Base-by-base conservation (phyloP, 179 eudicot genomes). In the Gypsophila paniculata region DNA sequence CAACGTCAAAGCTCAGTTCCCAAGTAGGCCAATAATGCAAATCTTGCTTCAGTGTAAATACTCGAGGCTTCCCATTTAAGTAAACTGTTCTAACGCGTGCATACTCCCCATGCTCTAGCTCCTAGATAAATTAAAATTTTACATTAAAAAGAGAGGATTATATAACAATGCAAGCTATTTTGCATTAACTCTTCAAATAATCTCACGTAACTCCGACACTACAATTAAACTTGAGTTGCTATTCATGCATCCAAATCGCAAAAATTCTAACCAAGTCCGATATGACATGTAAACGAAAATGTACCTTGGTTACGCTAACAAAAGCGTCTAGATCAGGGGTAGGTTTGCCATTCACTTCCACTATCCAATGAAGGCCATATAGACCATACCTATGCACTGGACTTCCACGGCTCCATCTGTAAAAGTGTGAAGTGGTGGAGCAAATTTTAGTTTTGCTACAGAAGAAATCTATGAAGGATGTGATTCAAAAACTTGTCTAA, bases 11-110 rank as follows among this genome's bases (percentile, higher is more conserved):
- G 58, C 90, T 89, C 44, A 93, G 76, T 77, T 93, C 98, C 98
- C 97, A 93, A 14, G 93, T 93, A 15, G 97, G 96, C 98, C 97
- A 93, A 86, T 93, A 93, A 79, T 89, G 98, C 82, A 93, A 82
- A 80, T 93, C 96, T 81, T 93, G 97, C 87, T 91, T 93, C 79
- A 93, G 70, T 60, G 97, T 85, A 46, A 93, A 81, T 19, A 93
- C 97, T 23, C 94, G 90, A 72, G 98, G 97, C 76, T 91, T 93
- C 73, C 97, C 97, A 63, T 91, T 93, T 81, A 93, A 86, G 84
- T 91, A 90, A 34, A 93, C 80, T 8, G 91, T 89, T 77, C 84
- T 89, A 34, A 91, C 86, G 66, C 97, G 93, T 61, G 91, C 92
- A 61, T 87, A 91, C 68, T 88, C 88, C 74, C 87, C 89, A 32